Base-by-base conservation (phyloP, 805 yeast species). In the Metschnikowia koreensis region DNA sequence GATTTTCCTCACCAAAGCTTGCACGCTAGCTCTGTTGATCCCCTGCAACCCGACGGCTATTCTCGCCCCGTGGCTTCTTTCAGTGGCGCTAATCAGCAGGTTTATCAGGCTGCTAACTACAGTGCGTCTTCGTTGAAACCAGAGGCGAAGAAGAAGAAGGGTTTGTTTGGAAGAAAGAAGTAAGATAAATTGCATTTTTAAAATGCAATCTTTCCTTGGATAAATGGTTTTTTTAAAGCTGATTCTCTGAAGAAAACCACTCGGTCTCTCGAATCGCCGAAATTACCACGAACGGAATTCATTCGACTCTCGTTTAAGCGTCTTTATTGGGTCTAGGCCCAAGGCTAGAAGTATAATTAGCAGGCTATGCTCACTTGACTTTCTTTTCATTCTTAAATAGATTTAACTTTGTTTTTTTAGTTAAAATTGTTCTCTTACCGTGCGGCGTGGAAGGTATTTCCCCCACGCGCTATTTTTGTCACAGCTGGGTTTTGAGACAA, bases 161-260 rank as follows among this genome's bases (percentile, higher is more conserved):
- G 94, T 6, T 69, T 89, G 44, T 91, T 93, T 65, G 90, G 96
- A 48, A 80, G 86, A 63, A 80, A 79, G 65, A 72, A 71, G 69
- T 53, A 31, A 31, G 13, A 9, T 31, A 9, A 47, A 45, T 11
- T 37, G 13, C 27, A 15, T 3, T 4, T 22, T 22, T 22, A 22
- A 22, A 22, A 22, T 22, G 2, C 22, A 22, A 22, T 22, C 4
- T 22, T 2, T 4, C 22, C 22, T 22, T 22, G 22, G 22, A 22
- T 22, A 22, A 3, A 22, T 4, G 22, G 22, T 22, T 22, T 22
- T 22, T 22, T 22, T 22, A 22, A 22, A 22, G 22, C 22, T 22
- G 22, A 22, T 22, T 22, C 22, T 22, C 22, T 2, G 22, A 22
- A 22, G 22, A 22, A 22, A 22, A 22, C 22, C 22, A 22, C 22